phyloP scores from a whole-genome alignment of 2,329 filamentous ascomycete species.

The Aspergillus jensenii region DNA sequence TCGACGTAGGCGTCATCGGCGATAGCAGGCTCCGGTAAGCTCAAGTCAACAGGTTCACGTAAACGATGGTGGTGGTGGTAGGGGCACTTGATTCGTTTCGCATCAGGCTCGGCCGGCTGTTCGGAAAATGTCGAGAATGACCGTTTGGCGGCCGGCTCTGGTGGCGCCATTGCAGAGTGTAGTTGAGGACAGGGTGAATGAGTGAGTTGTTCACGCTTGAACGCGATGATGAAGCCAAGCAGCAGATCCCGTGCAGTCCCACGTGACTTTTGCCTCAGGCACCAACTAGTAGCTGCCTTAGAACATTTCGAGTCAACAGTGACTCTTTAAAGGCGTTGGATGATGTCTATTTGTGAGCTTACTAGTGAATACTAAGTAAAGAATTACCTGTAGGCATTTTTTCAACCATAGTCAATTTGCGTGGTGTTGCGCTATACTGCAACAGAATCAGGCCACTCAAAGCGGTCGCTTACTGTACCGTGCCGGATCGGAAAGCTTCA shows the following conservation, averaged over 20 bases:
- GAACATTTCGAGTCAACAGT: background rate
- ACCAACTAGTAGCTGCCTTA: background rate
- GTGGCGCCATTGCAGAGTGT: conserved; percentile 31
- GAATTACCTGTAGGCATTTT: background rate
- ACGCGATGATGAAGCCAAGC: conserved; percentile 15
- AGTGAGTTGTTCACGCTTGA: background rate
- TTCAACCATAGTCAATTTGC: background rate
- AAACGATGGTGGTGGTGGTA: conserved; percentile 47
- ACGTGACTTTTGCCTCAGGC: conserved; percentile 26
- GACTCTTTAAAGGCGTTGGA: background rate
- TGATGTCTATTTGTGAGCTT: background rate
- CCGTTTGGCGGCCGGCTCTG: conserved; percentile 33
- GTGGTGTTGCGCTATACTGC: background rate
- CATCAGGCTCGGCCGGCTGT: conserved; percentile 16
- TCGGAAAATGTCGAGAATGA: conserved; percentile 25
- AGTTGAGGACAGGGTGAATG: conserved; percentile 8
- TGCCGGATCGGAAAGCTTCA: conserved; percentile 38
- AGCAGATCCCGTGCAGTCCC: conserved; percentile 16
- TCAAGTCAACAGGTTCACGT: conserved; percentile 31
- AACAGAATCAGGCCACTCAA: conserved; percentile 32
- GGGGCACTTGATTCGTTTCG: conserved; percentile 37
- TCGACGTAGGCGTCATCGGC: conserved; percentile 55
- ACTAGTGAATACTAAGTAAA: background rate
- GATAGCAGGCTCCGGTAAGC: conserved; percentile 39
- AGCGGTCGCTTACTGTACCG: conserved; percentile 34